Base-by-base conservation (phyloP, 2,329 filamentous ascomycete genomes). In the Diaporthe citriasiana region DNA sequence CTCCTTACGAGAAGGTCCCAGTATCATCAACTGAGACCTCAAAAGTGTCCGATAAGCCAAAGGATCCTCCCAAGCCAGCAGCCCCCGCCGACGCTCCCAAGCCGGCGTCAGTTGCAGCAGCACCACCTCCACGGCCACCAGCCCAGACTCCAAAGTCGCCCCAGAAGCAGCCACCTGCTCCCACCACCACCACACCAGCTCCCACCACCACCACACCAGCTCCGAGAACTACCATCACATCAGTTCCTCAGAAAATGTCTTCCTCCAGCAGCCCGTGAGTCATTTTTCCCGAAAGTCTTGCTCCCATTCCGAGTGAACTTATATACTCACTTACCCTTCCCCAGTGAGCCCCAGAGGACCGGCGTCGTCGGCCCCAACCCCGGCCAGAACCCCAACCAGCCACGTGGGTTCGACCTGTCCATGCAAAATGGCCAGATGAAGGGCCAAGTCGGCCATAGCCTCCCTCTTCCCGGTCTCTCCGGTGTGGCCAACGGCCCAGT, bases 381-480 rank as follows among this genome's bases (percentile, higher is more conserved):
- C 47, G 63, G 63, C 47, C 63, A 68, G 63, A 53, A 53, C 63
- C 30, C 63, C 63, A 66, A 66, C 63, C 63, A 68, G 63, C 63
- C 63, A 7, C 63, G 63, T 27, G 63, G 63, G n/a, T 68, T 68
- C 42, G 74, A 73, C 42, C 45, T 53, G 22, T 71, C 73, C 60
- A 69, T 68, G 25, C 57, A 73, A 17, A 53, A 68, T 17, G 73
- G 63, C 33, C 68, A 38, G 71, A 33, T 55, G 27, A 60, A 63
- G 33, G 63, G 63, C 33, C 63, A 68, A 22, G 56, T 71, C 56
- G 56, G 69, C 45, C 40, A 68, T 5, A 40, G 47, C 56, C 60
- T 74, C 7, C 73, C 73, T 2, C 56, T 73, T 40, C 73, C 73
- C n/a, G 63, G 70, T 38, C 47, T 75, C 12, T 75, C 73, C 30